These are phyloP conservation scores for Globisporangium acanthophoron DNA, from an alignment of 352 stramenopile genomes.

Conservation along the genomic window DNA sequence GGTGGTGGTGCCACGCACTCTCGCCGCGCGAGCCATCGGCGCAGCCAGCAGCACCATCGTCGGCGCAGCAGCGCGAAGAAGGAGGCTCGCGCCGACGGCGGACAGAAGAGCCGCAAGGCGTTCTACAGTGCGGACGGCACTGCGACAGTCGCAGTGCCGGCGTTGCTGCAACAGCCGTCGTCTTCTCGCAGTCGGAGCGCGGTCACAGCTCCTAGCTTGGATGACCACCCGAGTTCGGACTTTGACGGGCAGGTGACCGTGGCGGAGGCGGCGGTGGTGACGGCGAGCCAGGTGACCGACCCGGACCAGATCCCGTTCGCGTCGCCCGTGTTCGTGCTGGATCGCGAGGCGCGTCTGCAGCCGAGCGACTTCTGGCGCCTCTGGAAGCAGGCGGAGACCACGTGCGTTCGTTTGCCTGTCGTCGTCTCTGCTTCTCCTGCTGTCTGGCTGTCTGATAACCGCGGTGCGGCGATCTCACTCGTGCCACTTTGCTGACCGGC, in stretches of 20 bases:
- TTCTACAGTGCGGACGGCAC: conserved; percentile 42
- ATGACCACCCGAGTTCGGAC: not conserved
- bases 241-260: not conserved
- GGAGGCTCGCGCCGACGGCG: not conserved
- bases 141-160: conserved; percentile 10
- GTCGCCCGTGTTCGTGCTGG: conserved; percentile 50
- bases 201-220: not conserved
- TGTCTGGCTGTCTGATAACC: conserved; percentile 4
- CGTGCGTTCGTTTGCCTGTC: conserved; percentile 24
- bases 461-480: not conserved
- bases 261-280: conserved; percentile 7
- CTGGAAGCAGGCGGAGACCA: conserved; percentile 64
- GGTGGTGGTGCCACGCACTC: conserved; percentile 11
- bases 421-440: not conserved
- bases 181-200: conserved; percentile 2
- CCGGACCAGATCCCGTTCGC: conserved; percentile 46
- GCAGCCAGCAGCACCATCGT: conserved; percentile 3
- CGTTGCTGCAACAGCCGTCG: not conserved
- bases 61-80: conserved; percentile 1
- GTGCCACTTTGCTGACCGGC: conserved; percentile 12
- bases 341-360: conserved; percentile 16
- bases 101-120: conserved; percentile 20
- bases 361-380: conserved; percentile 30
- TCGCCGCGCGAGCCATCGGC: conserved; percentile 3
- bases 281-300: conserved; percentile 13